These are phyloP conservation scores for Arabidopsis hybrid DNA, from an alignment of 441 rosid genomes.

Conservation along the genomic window DNA sequence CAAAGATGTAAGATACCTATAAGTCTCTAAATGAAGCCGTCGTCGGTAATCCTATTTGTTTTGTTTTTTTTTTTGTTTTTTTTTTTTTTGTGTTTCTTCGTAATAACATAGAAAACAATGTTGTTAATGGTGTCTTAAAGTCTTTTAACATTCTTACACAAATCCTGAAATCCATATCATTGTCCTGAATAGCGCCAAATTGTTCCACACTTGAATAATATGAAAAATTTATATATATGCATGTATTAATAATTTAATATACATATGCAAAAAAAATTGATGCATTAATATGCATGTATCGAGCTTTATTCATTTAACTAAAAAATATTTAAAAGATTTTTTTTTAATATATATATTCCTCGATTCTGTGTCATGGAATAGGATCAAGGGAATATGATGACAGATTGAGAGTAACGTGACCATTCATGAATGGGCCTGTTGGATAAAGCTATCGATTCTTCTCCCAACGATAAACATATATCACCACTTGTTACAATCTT, in stretches of 20 bases:
- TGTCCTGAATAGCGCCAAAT: not conserved
- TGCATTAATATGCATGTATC: slow-evolving; percentile 8
- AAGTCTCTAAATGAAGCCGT: slow-evolving; percentile 7
- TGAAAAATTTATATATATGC: too few relatives aligned
- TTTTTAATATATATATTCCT: slow-evolving; percentile 9
- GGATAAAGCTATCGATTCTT: slow-evolving; percentile 41
- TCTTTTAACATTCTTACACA: slow-evolving; percentile 7
- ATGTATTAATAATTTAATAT: too few relatives aligned
- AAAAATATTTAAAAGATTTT: not conserved
- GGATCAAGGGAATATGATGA: slow-evolving; percentile 41
- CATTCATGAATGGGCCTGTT: slow-evolving; percentile 29
- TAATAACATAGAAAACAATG: not conserved
- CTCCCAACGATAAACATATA: slow-evolving; percentile 15
- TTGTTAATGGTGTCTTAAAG: not conserved
- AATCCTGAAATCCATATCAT: not conserved
- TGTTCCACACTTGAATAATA: slow-evolving; percentile 16
- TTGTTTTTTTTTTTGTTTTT: not conserved
- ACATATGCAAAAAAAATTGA: too few relatives aligned
- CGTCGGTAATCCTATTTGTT: not conserved
- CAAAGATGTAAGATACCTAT: not conserved
- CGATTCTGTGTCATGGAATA: slow-evolving; percentile 37
- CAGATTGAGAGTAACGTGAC: slow-evolving; percentile 36
- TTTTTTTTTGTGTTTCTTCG: too few relatives aligned
- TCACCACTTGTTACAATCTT: slow-evolving; percentile 41
- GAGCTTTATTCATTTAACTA: slow-evolving; percentile 15